phyloP scores from a whole-genome alignment of 352 stramenopile genomes.

The Globisporangium polare region DNA sequence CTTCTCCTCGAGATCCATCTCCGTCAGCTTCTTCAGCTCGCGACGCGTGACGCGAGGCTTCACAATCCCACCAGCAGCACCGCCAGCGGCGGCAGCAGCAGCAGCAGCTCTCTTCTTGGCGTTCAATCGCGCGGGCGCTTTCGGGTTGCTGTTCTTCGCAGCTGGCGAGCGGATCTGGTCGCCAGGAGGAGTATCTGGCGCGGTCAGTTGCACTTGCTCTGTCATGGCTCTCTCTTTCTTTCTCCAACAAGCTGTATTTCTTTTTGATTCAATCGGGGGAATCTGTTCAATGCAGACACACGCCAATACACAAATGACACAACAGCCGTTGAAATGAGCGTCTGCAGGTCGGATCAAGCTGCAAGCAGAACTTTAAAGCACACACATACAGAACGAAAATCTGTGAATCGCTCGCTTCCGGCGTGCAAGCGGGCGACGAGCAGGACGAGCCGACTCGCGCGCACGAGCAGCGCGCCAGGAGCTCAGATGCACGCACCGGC shows the following conservation, averaged over 20 bases:
- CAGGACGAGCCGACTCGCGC: not conserved
- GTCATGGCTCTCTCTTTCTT: slow-evolving; percentile 21
- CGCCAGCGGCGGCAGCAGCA: slow-evolving; percentile 3
- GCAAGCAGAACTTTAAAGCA: not conserved
- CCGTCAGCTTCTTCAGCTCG: slow-evolving; percentile 76
- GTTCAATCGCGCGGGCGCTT: slow-evolving; percentile 34
- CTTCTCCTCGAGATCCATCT: slow-evolving; percentile 76
- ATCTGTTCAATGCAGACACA: not conserved
- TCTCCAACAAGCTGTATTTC: not conserved
- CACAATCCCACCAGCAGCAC: slow-evolving; percentile 19
- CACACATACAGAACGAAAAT: not conserved
- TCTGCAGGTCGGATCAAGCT: not conserved
- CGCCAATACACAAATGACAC: not conserved
- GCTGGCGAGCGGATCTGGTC: slow-evolving; percentile 31
- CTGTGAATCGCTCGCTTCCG: not conserved
- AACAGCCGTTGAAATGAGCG: not conserved
- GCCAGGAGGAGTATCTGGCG: slow-evolving; percentile 25
- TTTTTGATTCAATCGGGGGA: not conserved
- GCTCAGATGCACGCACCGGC: not conserved
- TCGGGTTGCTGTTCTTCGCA: slow-evolving; percentile 30
- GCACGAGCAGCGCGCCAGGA: not conserved
- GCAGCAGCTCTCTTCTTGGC: slow-evolving; percentile 37
- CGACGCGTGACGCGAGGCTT: slow-evolving; percentile 64
- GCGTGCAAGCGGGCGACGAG: not conserved
- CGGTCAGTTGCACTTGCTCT: slow-evolving; percentile 11